These are phyloP conservation scores for Isoetes engelmannii DNA, from an alignment of 83 land plant species.

Conservation along the genomic window DNA sequence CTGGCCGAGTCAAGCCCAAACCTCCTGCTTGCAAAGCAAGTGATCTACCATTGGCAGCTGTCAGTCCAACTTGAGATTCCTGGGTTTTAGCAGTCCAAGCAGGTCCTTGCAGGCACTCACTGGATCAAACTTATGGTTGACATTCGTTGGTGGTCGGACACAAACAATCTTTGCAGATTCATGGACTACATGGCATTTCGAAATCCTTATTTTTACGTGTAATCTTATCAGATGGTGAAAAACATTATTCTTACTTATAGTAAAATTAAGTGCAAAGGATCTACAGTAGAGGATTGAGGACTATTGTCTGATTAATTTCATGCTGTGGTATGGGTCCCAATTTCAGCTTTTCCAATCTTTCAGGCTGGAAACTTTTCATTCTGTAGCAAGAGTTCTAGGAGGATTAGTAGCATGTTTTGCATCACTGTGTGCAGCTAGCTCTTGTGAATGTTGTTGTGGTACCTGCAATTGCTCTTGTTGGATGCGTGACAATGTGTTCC, in stretches of 20 bases:
- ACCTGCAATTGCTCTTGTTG: slow-evolving; percentile 11
- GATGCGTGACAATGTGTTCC: background rate
- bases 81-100: too few species aligned
- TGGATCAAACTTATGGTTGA: too few species aligned
- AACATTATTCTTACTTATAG: background rate
- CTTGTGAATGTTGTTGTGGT: slow-evolving; percentile 4
- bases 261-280: background rate
- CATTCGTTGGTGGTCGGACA: too few species aligned
- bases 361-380: slow-evolving; percentile 3
- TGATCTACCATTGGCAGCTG: too few species aligned
- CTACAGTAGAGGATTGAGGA: background rate
- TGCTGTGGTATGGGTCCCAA: background rate
- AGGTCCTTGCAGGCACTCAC: too few species aligned
- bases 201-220: too few species aligned
- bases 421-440: slow-evolving; percentile 1
- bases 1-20: too few species aligned
- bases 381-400: slow-evolving; percentile 6
- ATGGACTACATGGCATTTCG: too few species aligned
- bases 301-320: background rate
- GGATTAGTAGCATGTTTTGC: slow-evolving; percentile 10
- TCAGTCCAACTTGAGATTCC: too few species aligned
- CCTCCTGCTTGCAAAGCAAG: too few species aligned
- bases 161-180: too few species aligned
- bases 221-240: background rate
- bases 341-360: too few species aligned